Percentiles rank a stretch among this genome's conserved stretches.
Conservation (phyloP, 2,329 filamentous ascomycete species). For the Cladosporium sp. region DNA sequence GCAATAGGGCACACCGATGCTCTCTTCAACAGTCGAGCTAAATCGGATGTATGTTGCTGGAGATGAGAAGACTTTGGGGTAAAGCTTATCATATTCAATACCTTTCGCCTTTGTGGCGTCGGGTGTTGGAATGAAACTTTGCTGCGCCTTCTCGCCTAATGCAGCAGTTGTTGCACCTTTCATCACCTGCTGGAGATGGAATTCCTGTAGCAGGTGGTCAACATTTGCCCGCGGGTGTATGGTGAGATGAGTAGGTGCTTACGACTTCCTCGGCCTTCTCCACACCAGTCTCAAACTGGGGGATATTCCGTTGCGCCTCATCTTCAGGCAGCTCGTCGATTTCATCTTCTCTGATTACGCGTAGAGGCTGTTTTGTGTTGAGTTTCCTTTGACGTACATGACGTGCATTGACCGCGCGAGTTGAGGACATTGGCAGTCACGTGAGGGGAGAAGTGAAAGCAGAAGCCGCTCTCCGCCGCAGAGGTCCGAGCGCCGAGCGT, state of each 20-base stretch:
- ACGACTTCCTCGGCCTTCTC: slow-evolving; percentile 97
- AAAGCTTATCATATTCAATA: slow-evolving; percentile 84
- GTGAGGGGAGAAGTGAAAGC: neutral
- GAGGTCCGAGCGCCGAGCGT: neutral
- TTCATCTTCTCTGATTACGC: slow-evolving; percentile 83
- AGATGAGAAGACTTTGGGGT: slow-evolving; percentile 73
- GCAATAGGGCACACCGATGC: slow-evolving; percentile 84
- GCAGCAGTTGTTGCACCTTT: slow-evolving; percentile 48
- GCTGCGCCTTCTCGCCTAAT: slow-evolving; percentile 54
- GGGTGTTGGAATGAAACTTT: slow-evolving; percentile 64
- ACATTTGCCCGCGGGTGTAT: neutral
- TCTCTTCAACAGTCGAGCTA: slow-evolving; percentile 97
- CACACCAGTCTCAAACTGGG: slow-evolving; percentile 89
- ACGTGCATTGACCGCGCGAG: slow-evolving; percentile 15
- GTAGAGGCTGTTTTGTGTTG: slow-evolving; percentile 82
- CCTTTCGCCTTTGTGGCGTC: slow-evolving; percentile 56
- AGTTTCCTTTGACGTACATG: slow-evolving; percentile 78
- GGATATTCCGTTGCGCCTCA: slow-evolving; percentile 72
- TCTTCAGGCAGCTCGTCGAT: slow-evolving; percentile 82
- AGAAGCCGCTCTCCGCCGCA: neutral
- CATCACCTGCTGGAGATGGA: slow-evolving; percentile 85
- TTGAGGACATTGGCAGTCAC: slow-evolving; percentile 10
- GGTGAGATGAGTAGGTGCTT: slow-evolving; percentile 45
- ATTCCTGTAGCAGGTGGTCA: slow-evolving; percentile 58
- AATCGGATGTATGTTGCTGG: slow-evolving; percentile 94